Conservation (phyloP, 2,329 filamentous ascomycete genomes). For the Botrytis byssoidea region DNA sequence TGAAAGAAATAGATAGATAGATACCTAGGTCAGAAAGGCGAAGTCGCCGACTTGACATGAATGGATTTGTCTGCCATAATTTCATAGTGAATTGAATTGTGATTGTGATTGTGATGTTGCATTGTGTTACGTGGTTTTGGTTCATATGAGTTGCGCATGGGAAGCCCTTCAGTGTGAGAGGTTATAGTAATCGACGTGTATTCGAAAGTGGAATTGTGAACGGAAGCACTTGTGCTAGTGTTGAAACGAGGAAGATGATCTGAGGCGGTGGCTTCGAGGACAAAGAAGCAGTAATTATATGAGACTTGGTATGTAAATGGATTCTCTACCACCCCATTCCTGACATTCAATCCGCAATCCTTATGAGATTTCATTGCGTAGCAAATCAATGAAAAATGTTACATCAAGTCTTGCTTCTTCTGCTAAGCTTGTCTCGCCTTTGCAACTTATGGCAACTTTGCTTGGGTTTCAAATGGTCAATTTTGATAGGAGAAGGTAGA, state of each 20-base stretch:
- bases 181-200: background rate
- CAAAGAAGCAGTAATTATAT: background rate
- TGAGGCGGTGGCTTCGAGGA: background rate
- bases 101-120: background rate
- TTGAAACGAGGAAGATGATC: background rate
- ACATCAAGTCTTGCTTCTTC: too few relatives aligned
- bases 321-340: background rate
- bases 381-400: too few relatives aligned
- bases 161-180: background rate
- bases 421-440: too few relatives aligned
- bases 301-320: background rate
- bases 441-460: too few relatives aligned
- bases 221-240: background rate
- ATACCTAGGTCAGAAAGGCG: slow-evolving; percentile 17
- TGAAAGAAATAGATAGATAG: slow-evolving; percentile 16
- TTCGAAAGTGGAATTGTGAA: too few relatives aligned
- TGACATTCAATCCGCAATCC: too few relatives aligned
- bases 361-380: too few relatives aligned
- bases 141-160: background rate
- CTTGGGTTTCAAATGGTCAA: too few relatives aligned
- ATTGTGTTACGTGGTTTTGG: background rate
- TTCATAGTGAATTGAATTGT: background rate
- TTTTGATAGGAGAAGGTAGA: too few relatives aligned
- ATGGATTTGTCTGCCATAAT: slow-evolving; percentile 14
- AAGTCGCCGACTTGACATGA: slow-evolving; percentile 17